Percentiles rank a stretch among this genome's conserved stretches.
These are phyloP conservation scores for Mycena leptocephala DNA, from an alignment of 768 basidiomycete species.

Conservation along the genomic window DNA sequence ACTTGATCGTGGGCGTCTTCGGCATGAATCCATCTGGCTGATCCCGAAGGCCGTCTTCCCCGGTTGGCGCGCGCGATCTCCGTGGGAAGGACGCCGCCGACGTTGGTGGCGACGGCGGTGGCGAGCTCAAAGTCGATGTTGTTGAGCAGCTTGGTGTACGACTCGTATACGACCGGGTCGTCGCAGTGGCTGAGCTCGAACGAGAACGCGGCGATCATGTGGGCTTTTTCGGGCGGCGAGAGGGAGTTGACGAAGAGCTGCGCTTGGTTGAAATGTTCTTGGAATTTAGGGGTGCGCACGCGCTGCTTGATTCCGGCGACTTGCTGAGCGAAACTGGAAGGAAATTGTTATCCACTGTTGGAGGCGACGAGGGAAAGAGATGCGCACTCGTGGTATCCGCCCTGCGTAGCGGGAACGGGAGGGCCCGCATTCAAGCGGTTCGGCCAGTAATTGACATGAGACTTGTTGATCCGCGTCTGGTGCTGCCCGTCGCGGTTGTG, in stretches of 20 bases:
- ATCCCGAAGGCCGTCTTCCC: neutral
- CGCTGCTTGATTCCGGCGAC: slow-evolving; percentile 71
- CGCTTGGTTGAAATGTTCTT: slow-evolving; percentile 84
- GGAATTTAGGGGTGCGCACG: slow-evolving; percentile 81
- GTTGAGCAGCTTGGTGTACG: slow-evolving; percentile 78
- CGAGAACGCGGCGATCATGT: slow-evolving; percentile 78
- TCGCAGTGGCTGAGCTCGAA: slow-evolving; percentile 93
- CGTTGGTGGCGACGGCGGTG: slow-evolving; percentile 73
- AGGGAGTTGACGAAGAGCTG: slow-evolving; percentile 92
- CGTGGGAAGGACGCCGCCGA: slow-evolving; percentile 64
- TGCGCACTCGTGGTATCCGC: slow-evolving; percentile 73
- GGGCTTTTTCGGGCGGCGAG: slow-evolving; percentile 75
- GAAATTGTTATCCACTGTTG: neutral
- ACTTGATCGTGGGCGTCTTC: slow-evolving; percentile 8
- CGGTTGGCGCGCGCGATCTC: neutral
- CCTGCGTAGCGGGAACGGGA: slow-evolving; percentile 65
- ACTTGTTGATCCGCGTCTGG: slow-evolving; percentile 72
- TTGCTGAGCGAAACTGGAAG: slow-evolving; percentile 63
- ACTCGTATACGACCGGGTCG: slow-evolving; percentile 79
- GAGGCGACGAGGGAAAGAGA: neutral
- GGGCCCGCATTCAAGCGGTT: slow-evolving; percentile 73
- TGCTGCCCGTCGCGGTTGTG: slow-evolving; percentile 63
- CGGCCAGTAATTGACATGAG: slow-evolving; percentile 85
- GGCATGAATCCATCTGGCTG: neutral
- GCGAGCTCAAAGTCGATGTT: slow-evolving; percentile 85